Evolutionary conservation across 2,329 filamentous ascomycete genomes (phyloP), one percentile per base, ranked within the genome.

Genomic region (Colletotrichum caudatum): DNA sequence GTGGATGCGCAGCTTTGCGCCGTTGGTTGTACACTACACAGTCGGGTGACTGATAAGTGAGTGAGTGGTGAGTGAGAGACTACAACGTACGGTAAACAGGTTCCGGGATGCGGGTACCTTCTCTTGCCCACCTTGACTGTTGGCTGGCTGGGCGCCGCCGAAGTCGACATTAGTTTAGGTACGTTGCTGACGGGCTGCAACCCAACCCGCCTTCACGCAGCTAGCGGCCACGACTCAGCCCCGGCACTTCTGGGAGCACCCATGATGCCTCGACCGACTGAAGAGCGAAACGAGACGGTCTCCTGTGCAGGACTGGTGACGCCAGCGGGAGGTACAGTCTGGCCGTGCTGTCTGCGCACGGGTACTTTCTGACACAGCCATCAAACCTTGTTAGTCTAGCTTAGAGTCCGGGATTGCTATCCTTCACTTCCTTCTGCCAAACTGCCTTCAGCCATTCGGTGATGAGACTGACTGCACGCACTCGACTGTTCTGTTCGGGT

Each of bases 211-310:
- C 67, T 66, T 57, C 64, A 71, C 44, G 61, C 59, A 56, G 48
- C 37, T 68, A 68, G 64, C 64, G 68, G 68, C 58, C 60, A 35
- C 69, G 65, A 72, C 69, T 72, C 69, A 72, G 69, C 69, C 69
- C 68, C 65, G 65, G 60, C 46, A 23, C 29, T 60, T 29, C 69
- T 69, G 46, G 66, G 69, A 44, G 60, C 53, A 72, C 54, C 69
- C 69, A 69, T 72, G 69, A 60, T 60, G 51, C 23, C 39, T 72
- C 48, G 59, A 54, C 69, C 65, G 65, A 69, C 39, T 41, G 39
- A 18, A 5, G 37, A 39, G 37, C 37, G 37, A 3, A 39, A 12
- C 37, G 37, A 39, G 29, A 29, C 29, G 16, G 39, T 41, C 44
- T 11, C 11, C n/a, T 46, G 20, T 46, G 44, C 18, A 44, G 41